Conservation (phyloP, 2,329 filamentous ascomycete genomes). For the Paecilomyces sp. region DNA sequence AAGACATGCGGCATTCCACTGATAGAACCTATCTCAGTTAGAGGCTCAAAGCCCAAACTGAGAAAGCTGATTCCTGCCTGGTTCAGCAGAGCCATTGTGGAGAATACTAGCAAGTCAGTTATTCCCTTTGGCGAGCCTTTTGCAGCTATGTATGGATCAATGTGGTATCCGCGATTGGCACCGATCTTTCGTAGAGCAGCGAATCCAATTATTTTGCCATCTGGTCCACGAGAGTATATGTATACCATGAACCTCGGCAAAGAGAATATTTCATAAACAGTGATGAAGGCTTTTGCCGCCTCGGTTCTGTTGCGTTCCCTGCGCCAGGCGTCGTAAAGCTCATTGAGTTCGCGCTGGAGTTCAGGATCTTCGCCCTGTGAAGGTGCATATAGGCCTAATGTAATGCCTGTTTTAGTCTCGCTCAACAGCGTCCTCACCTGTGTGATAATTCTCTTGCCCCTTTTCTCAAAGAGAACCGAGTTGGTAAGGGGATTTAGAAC, state of each 20-base stretch:
- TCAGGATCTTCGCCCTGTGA: conserved; percentile 18
- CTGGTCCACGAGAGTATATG: conserved; percentile 27
- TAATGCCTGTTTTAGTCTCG: conserved; percentile 23
- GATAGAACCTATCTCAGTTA: conserved; percentile 23
- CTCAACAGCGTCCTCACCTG: conserved; percentile 32
- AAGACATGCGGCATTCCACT: conserved; percentile 21
- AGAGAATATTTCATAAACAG: conserved; percentile 34
- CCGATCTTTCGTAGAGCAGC: conserved; percentile 32
- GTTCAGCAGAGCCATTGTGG: conserved; percentile 31
- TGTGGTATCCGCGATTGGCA: conserved; percentile 30
- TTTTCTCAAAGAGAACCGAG: conserved; percentile 26
- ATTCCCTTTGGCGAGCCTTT: conserved; percentile 29
- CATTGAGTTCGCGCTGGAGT: conserved; percentile 24
- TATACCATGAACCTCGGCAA: conserved; percentile 34
- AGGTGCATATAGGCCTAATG: conserved; percentile 29
- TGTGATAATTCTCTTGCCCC: conserved; percentile 29
- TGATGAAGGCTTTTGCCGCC: conserved; percentile 32
- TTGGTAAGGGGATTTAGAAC: conserved; percentile 36
- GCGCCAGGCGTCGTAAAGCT: conserved; percentile 34
- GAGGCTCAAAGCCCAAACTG: conserved; percentile 33
- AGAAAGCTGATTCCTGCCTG: conserved; percentile 26
- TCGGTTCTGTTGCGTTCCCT: conserved; percentile 22
- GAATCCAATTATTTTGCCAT: conserved; percentile 27
- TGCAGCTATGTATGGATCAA: conserved; percentile 34
- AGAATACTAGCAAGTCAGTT: conserved; percentile 30